Conservation (phyloP, 2,329 filamentous ascomycete species). For the Aspergillus thermomutatus region DNA sequence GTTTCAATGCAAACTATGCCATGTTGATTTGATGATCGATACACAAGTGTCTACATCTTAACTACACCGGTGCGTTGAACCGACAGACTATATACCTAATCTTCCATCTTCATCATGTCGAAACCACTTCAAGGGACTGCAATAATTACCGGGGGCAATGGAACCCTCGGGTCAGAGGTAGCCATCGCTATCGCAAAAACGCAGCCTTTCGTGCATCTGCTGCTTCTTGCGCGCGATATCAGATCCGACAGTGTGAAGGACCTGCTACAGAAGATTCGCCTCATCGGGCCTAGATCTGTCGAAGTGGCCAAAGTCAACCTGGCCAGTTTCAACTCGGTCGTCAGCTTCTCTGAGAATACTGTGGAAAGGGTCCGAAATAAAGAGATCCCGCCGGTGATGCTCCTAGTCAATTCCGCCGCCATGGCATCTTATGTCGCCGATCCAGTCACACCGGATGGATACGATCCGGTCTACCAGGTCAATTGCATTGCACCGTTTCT, state of each 20-base stretch:
- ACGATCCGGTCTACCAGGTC: conserved; percentile 36
- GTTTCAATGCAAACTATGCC: neutral
- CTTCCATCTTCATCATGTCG: conserved; percentile 20
- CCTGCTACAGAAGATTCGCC: conserved; percentile 26
- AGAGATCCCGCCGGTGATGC: conserved; percentile 34
- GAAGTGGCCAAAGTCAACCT: conserved; percentile 31
- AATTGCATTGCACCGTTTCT: conserved; percentile 37
- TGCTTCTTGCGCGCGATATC: conserved; percentile 31
- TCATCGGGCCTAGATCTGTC: conserved; percentile 33
- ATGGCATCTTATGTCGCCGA: conserved; percentile 32
- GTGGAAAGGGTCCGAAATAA: conserved; percentile 30
- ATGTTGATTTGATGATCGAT: neutral
- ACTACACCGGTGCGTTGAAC: neutral
- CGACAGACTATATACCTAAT: neutral
- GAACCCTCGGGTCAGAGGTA: conserved; percentile 33
- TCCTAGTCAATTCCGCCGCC: conserved; percentile 33
- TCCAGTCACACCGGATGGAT: conserved; percentile 30
- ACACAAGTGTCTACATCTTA: neutral
- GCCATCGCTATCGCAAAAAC: conserved; percentile 34
- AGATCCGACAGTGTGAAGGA: conserved; percentile 26
- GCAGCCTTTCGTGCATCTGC: conserved; percentile 34
- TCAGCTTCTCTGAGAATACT: conserved; percentile 28
- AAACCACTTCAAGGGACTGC: conserved; percentile 35
- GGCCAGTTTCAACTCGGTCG: conserved; percentile 30
- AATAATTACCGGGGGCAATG: conserved; percentile 37